Conservation (phyloP, 306 rosid genomes). For the Bauhinia variegata region DNA sequence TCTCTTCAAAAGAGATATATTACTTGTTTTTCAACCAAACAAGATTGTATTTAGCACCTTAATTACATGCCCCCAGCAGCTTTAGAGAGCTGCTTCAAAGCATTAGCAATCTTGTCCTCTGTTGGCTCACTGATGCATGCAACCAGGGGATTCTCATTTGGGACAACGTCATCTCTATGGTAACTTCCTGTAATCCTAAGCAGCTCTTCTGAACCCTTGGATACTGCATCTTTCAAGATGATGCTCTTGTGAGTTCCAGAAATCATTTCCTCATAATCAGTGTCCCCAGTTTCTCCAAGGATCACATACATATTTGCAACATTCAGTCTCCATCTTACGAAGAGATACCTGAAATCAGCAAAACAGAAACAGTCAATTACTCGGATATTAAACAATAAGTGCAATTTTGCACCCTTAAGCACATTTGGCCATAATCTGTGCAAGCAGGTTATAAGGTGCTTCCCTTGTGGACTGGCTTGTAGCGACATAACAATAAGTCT, state of each 20-base stretch:
- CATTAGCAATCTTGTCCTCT: conserved; percentile 48
- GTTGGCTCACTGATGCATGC: conserved; percentile 34
- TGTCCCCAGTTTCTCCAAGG: conserved; percentile 85
- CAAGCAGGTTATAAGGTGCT: neutral
- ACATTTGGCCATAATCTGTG: too few species aligned
- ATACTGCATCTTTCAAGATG: conserved; percentile 64
- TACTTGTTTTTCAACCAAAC: neutral
- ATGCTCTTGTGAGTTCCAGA: conserved; percentile 85
- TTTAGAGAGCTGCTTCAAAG: conserved; percentile 46
- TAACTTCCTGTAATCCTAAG: conserved; percentile 81
- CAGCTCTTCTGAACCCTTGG: conserved; percentile 62
- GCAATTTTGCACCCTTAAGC: conserved; percentile 6
- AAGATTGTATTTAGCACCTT: neutral
- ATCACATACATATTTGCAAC: conserved; percentile 86
- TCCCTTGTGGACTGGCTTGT: too few species aligned
- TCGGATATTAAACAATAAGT: neutral
- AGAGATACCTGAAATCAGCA: conserved; percentile 66
- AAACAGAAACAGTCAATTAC: neutral
- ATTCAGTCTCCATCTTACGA: conserved; percentile 84
- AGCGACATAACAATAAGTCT: too few species aligned
- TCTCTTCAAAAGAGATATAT: neutral
- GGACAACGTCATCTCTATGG: conserved; percentile 67
- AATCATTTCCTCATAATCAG: conserved; percentile 86
- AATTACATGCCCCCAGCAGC: conserved; percentile 44
- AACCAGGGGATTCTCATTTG: conserved; percentile 65